These are phyloP conservation scores for Lumnitzera littorea DNA, from an alignment of 345 rosid genomes.

Conservation along the genomic window DNA sequence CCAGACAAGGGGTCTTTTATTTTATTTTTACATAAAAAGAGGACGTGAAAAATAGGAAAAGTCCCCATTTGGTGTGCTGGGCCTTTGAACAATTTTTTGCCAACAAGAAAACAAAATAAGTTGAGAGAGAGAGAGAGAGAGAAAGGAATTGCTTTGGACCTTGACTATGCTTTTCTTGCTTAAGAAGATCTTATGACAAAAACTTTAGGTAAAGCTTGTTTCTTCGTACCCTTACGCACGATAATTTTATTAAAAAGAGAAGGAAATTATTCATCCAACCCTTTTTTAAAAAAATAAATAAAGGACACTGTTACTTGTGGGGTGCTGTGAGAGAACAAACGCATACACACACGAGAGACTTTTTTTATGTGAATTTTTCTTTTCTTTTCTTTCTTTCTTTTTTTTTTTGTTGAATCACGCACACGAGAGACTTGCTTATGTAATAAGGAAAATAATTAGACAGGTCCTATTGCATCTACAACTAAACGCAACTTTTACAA, in stretches of 20 bases:
- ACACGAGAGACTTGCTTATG: too few species aligned
- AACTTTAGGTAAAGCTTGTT: slow-evolving; percentile 31
- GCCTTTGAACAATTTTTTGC: slow-evolving; percentile 9
- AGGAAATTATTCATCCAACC: too few species aligned
- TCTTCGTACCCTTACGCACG: slow-evolving; percentile 14
- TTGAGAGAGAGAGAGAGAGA: not conserved
- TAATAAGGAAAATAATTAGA: too few species aligned
- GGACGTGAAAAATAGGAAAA: slow-evolving; percentile 2
- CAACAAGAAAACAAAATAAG: slow-evolving; percentile 8
- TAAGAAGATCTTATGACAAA: slow-evolving; percentile 31
- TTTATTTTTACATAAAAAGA: slow-evolving; percentile 9
- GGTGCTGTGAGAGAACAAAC: too few species aligned
- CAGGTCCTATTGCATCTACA: too few species aligned
- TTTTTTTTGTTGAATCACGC: too few species aligned
- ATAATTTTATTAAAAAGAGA: not conserved
- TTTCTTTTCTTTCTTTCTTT: too few species aligned
- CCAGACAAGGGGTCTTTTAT: slow-evolving; percentile 1
- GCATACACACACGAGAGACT: too few species aligned
- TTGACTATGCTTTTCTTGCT: slow-evolving; percentile 69
- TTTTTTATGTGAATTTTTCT: too few species aligned
- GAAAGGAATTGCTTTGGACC: slow-evolving; percentile 34
- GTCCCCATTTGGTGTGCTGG: slow-evolving; percentile 4
- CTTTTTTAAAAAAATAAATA: too few species aligned
- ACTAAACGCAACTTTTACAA: too few species aligned
- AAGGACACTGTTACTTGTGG: too few species aligned